Percentiles rank a stretch among this genome's conserved stretches.
phyloP scores from a whole-genome alignment of 164 flowering plant genomes.

The Liquidambar formosana region DNA sequence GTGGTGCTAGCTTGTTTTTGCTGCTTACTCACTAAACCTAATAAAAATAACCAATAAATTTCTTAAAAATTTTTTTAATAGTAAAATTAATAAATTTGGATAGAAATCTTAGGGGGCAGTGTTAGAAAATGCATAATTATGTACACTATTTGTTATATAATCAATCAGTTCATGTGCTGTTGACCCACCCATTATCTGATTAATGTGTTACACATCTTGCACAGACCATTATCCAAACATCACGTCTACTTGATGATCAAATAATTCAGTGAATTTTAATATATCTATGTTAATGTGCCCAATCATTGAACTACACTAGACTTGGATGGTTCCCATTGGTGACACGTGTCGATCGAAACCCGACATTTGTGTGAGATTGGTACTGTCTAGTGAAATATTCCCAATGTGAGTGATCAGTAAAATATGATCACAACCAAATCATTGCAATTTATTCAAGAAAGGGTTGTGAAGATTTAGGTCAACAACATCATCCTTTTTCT shows the following conservation, averaged over 20 bases:
- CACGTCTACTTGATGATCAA: not conserved
- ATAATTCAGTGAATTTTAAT: too few relatives aligned
- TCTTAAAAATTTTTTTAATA: too few relatives aligned
- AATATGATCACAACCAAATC: too few relatives aligned
- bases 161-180: slow-evolving; percentile 19
- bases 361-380: not conserved
- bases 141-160: too few relatives aligned
- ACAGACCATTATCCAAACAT: not conserved
- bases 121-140: slow-evolving; percentile 9
- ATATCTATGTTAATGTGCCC: not conserved
- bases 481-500: not conserved
- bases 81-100: not conserved
- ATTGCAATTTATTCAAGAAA: not conserved
- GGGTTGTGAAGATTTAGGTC: not conserved
- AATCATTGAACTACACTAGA: slow-evolving; percentile 6
- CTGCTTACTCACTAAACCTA: too few relatives aligned
- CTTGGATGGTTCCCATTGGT: too few relatives aligned
- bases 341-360: not conserved
- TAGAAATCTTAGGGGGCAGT: slow-evolving; percentile 7
- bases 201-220: too few relatives aligned
- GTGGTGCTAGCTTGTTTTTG: too few relatives aligned
- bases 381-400: too few relatives aligned
- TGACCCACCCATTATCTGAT: slow-evolving; percentile 10
- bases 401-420: too few relatives aligned
- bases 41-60: too few relatives aligned